A percentile compares a stretch with the other conserved stretches of the same genome.
Conservation (phyloP, 2,329 filamentous ascomycete species). For the Phyllosticta capitalensis region DNA sequence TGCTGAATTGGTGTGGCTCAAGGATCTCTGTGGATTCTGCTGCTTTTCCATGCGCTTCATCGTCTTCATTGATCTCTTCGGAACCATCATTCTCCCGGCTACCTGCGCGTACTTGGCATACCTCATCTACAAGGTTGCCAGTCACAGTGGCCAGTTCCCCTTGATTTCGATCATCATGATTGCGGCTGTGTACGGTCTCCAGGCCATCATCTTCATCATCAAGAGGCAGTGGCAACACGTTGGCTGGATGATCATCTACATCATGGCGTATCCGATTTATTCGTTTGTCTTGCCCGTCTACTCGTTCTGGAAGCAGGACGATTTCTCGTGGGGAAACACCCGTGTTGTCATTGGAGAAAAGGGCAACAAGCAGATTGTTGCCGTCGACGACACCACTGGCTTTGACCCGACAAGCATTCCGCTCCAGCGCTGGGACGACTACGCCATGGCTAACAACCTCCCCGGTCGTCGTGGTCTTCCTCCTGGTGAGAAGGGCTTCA, state of each 20-base stretch:
- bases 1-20: slow-evolving; percentile 77
- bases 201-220: slow-evolving; percentile 91
- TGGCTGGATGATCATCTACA: slow-evolving; percentile 99
- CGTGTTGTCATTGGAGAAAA: slow-evolving; percentile 94
- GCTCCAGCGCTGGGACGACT: slow-evolving; percentile 95
- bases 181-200: slow-evolving; percentile 86
- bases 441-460: slow-evolving; percentile 75
- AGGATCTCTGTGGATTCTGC: slow-evolving; percentile 97
- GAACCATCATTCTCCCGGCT: slow-evolving; percentile 84
- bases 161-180: slow-evolving; percentile 82
- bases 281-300: slow-evolving; percentile 86
- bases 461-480: slow-evolving; percentile 74
- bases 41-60: slow-evolving; percentile 98
- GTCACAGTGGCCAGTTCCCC: slow-evolving; percentile 64
- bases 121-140: slow-evolving; percentile 70
- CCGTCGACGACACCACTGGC: slow-evolving; percentile 66
- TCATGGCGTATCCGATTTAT: slow-evolving; percentile 91
- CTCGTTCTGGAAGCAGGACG: slow-evolving; percentile 99
- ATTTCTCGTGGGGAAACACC: slow-evolving; percentile 98
- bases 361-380: slow-evolving; percentile 81
- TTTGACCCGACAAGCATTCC: slow-evolving; percentile 92
- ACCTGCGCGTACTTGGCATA: slow-evolving; percentile 81
- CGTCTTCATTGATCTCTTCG: slow-evolving; percentile 86
- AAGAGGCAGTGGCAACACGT: slow-evolving; percentile 98
- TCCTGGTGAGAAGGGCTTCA: slow-evolving; percentile 49